A percentile compares a stretch with the other conserved stretches of the same genome.
These are phyloP conservation scores for Coprinellus micaceus DNA, from an alignment of 768 basidiomycete species.

Conservation along the genomic window DNA sequence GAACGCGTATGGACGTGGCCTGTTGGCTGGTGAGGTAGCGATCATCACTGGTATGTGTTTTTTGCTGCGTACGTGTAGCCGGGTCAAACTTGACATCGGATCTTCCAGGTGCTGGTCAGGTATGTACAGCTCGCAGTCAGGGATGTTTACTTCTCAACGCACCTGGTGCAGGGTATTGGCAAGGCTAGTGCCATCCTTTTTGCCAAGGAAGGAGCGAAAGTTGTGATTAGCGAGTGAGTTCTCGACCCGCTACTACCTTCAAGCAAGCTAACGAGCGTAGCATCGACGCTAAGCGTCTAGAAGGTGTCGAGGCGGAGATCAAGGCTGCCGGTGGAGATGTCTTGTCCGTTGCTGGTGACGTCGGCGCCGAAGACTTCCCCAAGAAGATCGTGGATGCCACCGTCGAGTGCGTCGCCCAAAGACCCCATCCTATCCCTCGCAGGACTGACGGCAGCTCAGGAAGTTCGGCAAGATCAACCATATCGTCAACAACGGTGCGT, in stretches of 20 bases:
- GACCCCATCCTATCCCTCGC: neutral
- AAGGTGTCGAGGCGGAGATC: slow-evolving; percentile 69
- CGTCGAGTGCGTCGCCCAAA: slow-evolving; percentile 52
- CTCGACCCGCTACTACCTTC: neutral
- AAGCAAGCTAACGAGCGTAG: slow-evolving; percentile 29
- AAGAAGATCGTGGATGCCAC: slow-evolving; percentile 74
- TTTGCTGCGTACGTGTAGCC: neutral
- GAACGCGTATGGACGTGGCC: slow-evolving; percentile 49
- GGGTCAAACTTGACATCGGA: neutral
- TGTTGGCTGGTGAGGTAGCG: slow-evolving; percentile 74
- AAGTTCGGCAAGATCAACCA: slow-evolving; percentile 85
- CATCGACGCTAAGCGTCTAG: slow-evolving; percentile 68
- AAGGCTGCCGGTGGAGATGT: slow-evolving; percentile 68
- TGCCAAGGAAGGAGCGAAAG: slow-evolving; percentile 81
- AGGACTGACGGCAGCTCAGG: slow-evolving; percentile 29
- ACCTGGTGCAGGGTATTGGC: slow-evolving; percentile 68
- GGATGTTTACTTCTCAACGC: slow-evolving; percentile 2
- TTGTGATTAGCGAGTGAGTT: slow-evolving; percentile 77
- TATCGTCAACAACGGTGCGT: slow-evolving; percentile 74
- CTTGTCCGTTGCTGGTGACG: slow-evolving; percentile 74
- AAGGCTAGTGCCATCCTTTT: slow-evolving; percentile 71
- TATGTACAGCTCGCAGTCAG: slow-evolving; percentile 19
- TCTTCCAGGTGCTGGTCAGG: slow-evolving; percentile 69
- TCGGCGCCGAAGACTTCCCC: slow-evolving; percentile 80
- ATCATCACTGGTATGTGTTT: slow-evolving; percentile 77